These are phyloP conservation scores for Biscutella auriculata DNA, from an alignment of 441 rosid genomes.

Conservation along the genomic window DNA sequence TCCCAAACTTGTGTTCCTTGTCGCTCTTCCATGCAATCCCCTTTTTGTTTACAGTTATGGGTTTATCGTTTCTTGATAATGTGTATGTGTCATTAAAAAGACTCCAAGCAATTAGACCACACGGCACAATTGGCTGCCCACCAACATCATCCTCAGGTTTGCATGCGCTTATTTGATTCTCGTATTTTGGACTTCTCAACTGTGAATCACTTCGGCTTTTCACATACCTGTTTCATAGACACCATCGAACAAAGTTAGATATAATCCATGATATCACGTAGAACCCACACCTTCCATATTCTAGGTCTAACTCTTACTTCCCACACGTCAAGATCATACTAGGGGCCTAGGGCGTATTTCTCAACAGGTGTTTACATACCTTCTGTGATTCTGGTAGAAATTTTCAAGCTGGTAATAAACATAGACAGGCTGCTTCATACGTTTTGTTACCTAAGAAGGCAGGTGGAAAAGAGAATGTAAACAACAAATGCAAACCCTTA, in stretches of 20 bases:
- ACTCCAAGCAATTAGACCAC: slow-evolving; percentile 53
- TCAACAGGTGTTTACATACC: slow-evolving; percentile 29
- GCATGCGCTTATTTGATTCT: slow-evolving; percentile 25
- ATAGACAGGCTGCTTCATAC: slow-evolving; percentile 70
- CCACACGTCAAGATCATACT: too few relatives aligned
- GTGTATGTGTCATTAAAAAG: slow-evolving; percentile 39
- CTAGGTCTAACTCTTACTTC: not conserved
- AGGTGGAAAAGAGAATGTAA: slow-evolving; percentile 3
- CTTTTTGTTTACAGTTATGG: slow-evolving; percentile 26
- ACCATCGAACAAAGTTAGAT: not conserved
- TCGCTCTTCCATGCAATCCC: slow-evolving; percentile 46
- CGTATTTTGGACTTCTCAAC: slow-evolving; percentile 24
- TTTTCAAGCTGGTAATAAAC: slow-evolving; percentile 92
- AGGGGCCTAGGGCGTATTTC: too few relatives aligned
- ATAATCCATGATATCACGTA: not conserved
- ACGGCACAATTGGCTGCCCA: slow-evolving; percentile 30
- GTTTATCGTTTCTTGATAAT: slow-evolving; percentile 20
- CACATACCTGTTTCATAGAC: slow-evolving; percentile 22
- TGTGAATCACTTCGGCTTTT: slow-evolving; percentile 35
- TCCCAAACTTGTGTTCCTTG: slow-evolving; percentile 45
- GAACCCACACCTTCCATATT: slow-evolving; percentile 3
- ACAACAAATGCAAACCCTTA: slow-evolving; percentile 1
- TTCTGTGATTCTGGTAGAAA: slow-evolving; percentile 94
- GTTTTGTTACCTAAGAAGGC: slow-evolving; percentile 51
- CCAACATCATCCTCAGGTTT: slow-evolving; percentile 34